phyloP scores from a whole-genome alignment of 2,329 filamentous ascomycete species.

The Sclerotinia borealis region DNA sequence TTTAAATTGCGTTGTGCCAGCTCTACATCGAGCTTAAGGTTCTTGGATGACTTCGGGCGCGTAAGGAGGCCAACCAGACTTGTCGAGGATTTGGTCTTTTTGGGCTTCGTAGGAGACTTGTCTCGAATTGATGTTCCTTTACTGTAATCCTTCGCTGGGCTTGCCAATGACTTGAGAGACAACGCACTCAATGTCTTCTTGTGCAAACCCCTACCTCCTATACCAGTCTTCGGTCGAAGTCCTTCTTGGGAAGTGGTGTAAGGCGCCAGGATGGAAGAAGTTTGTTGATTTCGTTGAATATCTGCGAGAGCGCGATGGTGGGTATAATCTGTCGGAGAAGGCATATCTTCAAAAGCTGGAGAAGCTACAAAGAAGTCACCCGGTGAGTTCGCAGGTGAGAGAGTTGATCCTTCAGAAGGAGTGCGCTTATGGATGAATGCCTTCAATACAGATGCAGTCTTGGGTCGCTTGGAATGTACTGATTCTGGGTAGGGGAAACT shows the following conservation, averaged over 20 bases:
- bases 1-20: conserved; percentile 47
- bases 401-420: conserved; percentile 26
- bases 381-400: conserved; percentile 20
- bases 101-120: conserved; percentile 70
- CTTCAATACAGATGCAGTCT: conserved; percentile 30
- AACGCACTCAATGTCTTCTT: conserved; percentile 41
- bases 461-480: conserved; percentile 28
- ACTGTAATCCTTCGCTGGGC: conserved; percentile 31
- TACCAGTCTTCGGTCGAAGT: conserved; percentile 25
- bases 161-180: conserved; percentile 40
- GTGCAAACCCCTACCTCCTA: conserved; percentile 36
- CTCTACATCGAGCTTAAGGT: conserved; percentile 49
- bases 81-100: conserved; percentile 60
- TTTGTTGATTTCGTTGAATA: conserved; percentile 49
- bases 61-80: conserved; percentile 72
- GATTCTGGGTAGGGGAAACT: conserved; percentile 23
- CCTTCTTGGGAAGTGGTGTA: conserved; percentile 35
- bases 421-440: conserved; percentile 33
- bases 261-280: conserved; percentile 36
- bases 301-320: conserved; percentile 47
- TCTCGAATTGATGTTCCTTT: conserved; percentile 33
- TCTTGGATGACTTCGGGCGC: conserved; percentile 67
- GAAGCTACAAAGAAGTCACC: conserved; percentile 20
- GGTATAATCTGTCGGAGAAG: conserved; percentile 32
- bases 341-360: conserved; percentile 22